Conservation (phyloP, 805 yeast species). For the Cyberlindnera euphorbiae region DNA sequence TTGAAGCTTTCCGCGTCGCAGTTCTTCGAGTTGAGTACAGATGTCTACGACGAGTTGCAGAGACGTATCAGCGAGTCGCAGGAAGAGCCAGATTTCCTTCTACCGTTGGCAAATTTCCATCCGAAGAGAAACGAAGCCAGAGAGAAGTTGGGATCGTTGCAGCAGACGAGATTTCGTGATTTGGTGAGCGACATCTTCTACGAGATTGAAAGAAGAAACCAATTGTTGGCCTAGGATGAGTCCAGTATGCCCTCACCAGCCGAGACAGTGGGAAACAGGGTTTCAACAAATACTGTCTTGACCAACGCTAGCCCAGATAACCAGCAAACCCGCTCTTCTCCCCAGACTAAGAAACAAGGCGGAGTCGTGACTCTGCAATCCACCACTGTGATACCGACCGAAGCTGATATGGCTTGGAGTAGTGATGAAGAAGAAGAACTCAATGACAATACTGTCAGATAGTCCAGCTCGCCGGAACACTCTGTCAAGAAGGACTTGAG, state of each 20-base stretch:
- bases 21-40: slow-evolving; percentile 86
- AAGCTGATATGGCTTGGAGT: slow-evolving; percentile 83
- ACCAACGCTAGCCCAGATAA: slow-evolving; percentile 1
- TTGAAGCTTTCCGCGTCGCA: slow-evolving; percentile 77
- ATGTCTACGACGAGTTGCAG: slow-evolving; percentile 87
- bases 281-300: slow-evolving; percentile 5
- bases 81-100: slow-evolving; percentile 56
- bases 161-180: slow-evolving; percentile 79
- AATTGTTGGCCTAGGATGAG: slow-evolving; percentile 33
- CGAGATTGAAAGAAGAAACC: slow-evolving; percentile 75
- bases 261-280: slow-evolving; percentile 1
- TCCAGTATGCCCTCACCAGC: not conserved
- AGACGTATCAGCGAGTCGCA: slow-evolving; percentile 65
- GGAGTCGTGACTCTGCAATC: slow-evolving; percentile 43
- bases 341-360: slow-evolving; percentile 2
- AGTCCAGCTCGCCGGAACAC: too few species aligned
- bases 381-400: slow-evolving; percentile 75
- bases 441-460: too few species aligned
- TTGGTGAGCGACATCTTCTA: slow-evolving; percentile 82
- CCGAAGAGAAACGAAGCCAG: slow-evolving; percentile 95
- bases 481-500: too few species aligned
- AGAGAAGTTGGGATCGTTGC: slow-evolving; percentile 80
- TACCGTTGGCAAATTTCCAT: slow-evolving; percentile 73
- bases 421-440: slow-evolving; percentile 71
- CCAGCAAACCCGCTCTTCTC: slow-evolving; percentile 2